phyloP scores from a whole-genome alignment of 345 rosid genomes.

The Capsella bursapastoris region DNA sequence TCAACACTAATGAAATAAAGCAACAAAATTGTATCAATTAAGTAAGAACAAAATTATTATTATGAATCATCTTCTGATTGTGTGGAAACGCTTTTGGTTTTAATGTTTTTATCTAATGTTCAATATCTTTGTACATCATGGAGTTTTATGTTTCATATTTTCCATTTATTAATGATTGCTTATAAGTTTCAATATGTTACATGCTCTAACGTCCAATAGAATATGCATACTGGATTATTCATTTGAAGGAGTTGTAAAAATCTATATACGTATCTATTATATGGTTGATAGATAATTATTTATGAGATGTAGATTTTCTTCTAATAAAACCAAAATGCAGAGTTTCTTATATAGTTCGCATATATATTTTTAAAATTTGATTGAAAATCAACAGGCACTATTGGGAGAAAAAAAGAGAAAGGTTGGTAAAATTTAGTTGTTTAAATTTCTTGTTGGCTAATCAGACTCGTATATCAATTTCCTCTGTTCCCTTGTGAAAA shows the following conservation, averaged over 20 bases:
- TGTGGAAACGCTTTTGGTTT: neutral
- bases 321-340: neutral
- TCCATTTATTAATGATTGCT: neutral
- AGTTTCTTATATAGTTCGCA: too few species aligned
- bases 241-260: too few species aligned
- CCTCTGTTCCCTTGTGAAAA: neutral
- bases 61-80: neutral
- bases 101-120: neutral
- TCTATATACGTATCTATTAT: too few species aligned
- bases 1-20: neutral
- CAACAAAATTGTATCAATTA: neutral
- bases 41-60: neutral
- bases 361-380: neutral
- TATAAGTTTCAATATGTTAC: neutral
- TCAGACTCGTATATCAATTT: slow-evolving; percentile 1
- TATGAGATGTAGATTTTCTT: too few species aligned
- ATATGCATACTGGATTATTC: too few species aligned
- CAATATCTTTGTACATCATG: neutral
- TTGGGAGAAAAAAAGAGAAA: neutral
- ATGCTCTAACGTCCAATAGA: neutral
- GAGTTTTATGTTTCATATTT: neutral
- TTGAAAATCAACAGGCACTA: neutral
- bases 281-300: too few species aligned
- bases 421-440: neutral
- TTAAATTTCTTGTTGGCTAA: neutral